Percentiles rank a stretch among this genome's conserved stretches.
Evolutionary conservation across 129 eudicot species (phyloP).

Genomic region (Helichrysum umbraculigerum): DNA sequence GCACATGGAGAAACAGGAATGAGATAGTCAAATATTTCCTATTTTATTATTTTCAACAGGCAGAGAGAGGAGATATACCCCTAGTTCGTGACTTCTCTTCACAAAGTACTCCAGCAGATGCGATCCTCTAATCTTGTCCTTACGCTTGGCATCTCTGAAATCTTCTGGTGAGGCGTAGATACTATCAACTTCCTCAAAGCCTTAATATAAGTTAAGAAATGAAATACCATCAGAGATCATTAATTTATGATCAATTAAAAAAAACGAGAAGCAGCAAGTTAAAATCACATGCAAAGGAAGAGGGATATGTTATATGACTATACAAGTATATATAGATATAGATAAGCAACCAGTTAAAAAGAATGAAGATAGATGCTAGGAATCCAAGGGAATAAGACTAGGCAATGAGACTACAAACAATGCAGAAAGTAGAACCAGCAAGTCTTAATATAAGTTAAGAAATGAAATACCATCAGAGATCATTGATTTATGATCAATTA

Average conservation of each 20-base stretch:
- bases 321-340: not conserved
- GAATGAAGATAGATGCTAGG: constrained; percentile 7
- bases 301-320: not conserved
- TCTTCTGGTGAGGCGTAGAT: constrained; percentile 93
- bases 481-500: not conserved
- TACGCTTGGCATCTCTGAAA: constrained; percentile 54
- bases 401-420: not conserved
- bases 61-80: constrained; percentile 49
- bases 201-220: constrained; percentile 32
- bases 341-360: not conserved
- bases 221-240: constrained; percentile 10
- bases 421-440: constrained; percentile 24
- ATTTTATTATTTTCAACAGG: not conserved
- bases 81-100: constrained; percentile 70
- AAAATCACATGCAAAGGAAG: constrained; percentile 11
- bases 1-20: constrained; percentile 6
- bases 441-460: constrained; percentile 43
- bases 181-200: constrained; percentile 87
- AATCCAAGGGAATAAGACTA: not conserved
- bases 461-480: constrained; percentile 8
- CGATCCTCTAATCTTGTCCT: constrained; percentile 67
- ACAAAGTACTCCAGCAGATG: constrained; percentile 91
- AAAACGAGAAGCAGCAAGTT: not conserved
- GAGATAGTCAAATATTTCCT: not conserved
- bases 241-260: not conserved